These are phyloP conservation scores for Oldenlandia corymbosa DNA, from an alignment of 257 asterid genomes.

Conservation along the genomic window DNA sequence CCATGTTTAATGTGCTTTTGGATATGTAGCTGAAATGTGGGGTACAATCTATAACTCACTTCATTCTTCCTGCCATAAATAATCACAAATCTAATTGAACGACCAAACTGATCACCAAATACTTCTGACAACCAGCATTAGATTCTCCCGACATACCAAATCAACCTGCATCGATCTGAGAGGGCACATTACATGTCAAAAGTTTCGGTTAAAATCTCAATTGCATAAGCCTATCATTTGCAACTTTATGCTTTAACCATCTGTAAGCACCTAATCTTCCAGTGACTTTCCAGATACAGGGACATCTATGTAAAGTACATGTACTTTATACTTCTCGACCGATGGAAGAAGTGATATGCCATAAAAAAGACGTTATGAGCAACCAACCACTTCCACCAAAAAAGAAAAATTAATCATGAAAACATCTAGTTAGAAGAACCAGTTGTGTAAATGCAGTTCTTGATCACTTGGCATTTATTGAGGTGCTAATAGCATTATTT, in stretches of 20 bases:
- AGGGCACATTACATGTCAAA: slow-evolving; percentile 56
- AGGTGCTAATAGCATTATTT: no score
- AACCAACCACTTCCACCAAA: neutral
- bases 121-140: neutral
- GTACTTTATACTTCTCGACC: slow-evolving; percentile 87
- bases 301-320: slow-evolving; percentile 60
- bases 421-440: no score
- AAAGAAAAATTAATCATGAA: neutral
- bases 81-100: slow-evolving; percentile 17
- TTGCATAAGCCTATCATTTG: slow-evolving; percentile 79
- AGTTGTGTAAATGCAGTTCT: no score
- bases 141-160: slow-evolving; percentile 1
- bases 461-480: no score
- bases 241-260: slow-evolving; percentile 90
- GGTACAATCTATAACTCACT: slow-evolving; percentile 54
- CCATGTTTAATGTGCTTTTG: slow-evolving; percentile 81
- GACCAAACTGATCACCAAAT: neutral
- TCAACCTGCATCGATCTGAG: slow-evolving; percentile 7
- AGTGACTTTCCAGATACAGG: slow-evolving; percentile 59
- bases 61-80: slow-evolving; percentile 73
- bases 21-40: slow-evolving; percentile 74
- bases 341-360: slow-evolving; percentile 84
- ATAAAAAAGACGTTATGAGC: slow-evolving; percentile 5
- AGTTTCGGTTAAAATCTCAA: slow-evolving; percentile 75
- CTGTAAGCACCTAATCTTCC: slow-evolving; percentile 90